Base-by-base conservation (phyloP, 2,329 filamentous ascomycete genomes). In the Aspergillus ruber region DNA sequence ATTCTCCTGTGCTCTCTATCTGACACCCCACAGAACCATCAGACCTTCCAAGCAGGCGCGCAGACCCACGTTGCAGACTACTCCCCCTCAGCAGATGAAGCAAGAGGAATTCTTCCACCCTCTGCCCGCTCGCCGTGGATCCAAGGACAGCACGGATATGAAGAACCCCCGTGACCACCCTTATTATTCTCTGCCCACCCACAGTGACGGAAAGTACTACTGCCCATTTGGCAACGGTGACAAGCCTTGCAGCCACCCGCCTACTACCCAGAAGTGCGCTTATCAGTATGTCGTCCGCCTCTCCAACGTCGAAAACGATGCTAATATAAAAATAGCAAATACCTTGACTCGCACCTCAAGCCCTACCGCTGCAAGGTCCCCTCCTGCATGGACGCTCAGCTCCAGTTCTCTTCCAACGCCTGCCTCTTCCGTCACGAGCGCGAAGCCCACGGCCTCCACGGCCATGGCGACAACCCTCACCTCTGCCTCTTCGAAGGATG, bases 181-280 rank as follows among this genome's bases (percentile, higher is more conserved):
- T 18, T 72, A 63, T 52, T 72, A 72, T 52, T 65, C 68, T 38
- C 54, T 69, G 54, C 60, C 68, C n/a, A 68, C 71, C 40, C 64
- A 67, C 45, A 65, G 57, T 52, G 88, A 95, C 70, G 90, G 89
- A 63, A 81, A 94, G 50, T 97, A 93, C 74, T 89, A 95, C 74
- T 97, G 91, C 77, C 91, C 91, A 5, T 93, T 86, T 77, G 83
- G 86, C 67, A 60, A 58, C 46, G 85, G 82, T 59, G 74, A 77
- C 48, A 73, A 79, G 44, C 77, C 83, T 63, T 97, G 91, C 80
- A 86, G 81, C 69, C 91, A 96, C 82, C 87, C 88, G 73, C 83
- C 90, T 36, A 93, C 94, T 64, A 93, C 94, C 75, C 86, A 97
- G 60, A 96, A 96, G 81, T 96, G 91, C 83, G 95, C 95, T 74